phyloP scores from a whole-genome alignment of 305 asterid species.

The Fraxinus sp. region DNA sequence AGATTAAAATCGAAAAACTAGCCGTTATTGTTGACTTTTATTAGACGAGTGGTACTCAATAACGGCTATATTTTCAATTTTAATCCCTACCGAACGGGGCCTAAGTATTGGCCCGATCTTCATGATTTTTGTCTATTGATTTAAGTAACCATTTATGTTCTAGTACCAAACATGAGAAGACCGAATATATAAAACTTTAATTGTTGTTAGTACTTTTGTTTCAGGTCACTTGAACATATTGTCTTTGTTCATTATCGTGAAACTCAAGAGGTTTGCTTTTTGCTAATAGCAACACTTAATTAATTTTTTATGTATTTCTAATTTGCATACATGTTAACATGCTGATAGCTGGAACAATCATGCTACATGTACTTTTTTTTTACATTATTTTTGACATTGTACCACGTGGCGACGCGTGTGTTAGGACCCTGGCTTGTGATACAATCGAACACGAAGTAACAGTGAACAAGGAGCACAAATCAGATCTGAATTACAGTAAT shows the following conservation, averaged over 20 bases:
- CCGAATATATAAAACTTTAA: slow-evolving; percentile 3
- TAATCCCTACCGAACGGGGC: no score
- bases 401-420: neutral
- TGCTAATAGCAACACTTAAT: slow-evolving; percentile 3
- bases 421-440: neutral
- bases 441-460: neutral
- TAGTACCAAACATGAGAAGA: slow-evolving; percentile 13
- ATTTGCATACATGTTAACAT: neutral
- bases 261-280: slow-evolving; percentile 84
- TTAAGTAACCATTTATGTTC: slow-evolving; percentile 6
- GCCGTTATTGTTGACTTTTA: no score
- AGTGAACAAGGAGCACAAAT: neutral
- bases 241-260: slow-evolving; percentile 98
- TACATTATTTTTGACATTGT: no score
- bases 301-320: neutral
- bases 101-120: slow-evolving; percentile 7
- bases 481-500: no score
- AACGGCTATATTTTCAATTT: no score
- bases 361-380: no score
- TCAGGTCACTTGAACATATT: slow-evolving; percentile 86
- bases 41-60: no score
- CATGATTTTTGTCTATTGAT: slow-evolving; percentile 7
- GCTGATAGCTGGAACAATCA: neutral
- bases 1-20: no score
- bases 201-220: slow-evolving; percentile 25